Conservation (phyloP, 2,329 filamentous ascomycete genomes). For the Scytalidium lignicola region DNA sequence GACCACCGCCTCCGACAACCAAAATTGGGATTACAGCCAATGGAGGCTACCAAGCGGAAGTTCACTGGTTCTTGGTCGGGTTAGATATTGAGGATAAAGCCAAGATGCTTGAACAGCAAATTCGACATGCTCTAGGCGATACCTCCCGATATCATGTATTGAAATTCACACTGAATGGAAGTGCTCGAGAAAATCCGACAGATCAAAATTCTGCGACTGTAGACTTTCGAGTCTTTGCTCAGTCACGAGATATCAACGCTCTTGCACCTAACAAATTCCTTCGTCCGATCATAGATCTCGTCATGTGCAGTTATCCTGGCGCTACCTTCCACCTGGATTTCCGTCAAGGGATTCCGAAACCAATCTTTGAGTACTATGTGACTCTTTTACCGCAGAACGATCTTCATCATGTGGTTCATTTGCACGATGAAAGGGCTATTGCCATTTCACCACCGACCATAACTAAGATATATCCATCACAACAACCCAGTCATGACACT, state of each 20-base stretch:
- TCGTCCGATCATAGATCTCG: constrained; percentile 33
- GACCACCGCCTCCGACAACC: constrained; percentile 29
- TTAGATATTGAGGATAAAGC: constrained; percentile 38
- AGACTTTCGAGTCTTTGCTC: constrained; percentile 38
- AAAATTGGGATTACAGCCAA: constrained; percentile 39
- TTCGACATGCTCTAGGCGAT: constrained; percentile 29
- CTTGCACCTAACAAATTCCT: constrained; percentile 33
- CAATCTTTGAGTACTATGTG: constrained; percentile 22
- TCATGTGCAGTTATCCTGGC: constrained; percentile 36
- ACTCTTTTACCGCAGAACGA: constrained; percentile 18
- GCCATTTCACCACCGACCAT: constrained; percentile 4
- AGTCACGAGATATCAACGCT: constrained; percentile 35
- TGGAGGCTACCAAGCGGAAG: constrained; percentile 39
- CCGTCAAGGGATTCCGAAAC: constrained; percentile 30
- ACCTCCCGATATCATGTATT: constrained; percentile 27
- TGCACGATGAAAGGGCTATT: constrained; percentile 15
- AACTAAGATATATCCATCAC: constrained; percentile 2
- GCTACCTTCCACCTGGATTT: constrained; percentile 34
- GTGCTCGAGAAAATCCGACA: constrained; percentile 30
- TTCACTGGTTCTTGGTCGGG: constrained; percentile 38
- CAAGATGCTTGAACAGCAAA: constrained; percentile 35
- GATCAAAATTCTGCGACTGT: constrained; percentile 43
- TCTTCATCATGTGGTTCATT: constrained; percentile 16
- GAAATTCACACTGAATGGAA: constrained; percentile 31
- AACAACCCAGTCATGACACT: constrained; percentile 8